Percentiles rank a stretch among this genome's conserved stretches.
Evolutionary conservation across 805 yeast species (phyloP).

Genomic region (Komagataella kurtzmanii): DNA sequence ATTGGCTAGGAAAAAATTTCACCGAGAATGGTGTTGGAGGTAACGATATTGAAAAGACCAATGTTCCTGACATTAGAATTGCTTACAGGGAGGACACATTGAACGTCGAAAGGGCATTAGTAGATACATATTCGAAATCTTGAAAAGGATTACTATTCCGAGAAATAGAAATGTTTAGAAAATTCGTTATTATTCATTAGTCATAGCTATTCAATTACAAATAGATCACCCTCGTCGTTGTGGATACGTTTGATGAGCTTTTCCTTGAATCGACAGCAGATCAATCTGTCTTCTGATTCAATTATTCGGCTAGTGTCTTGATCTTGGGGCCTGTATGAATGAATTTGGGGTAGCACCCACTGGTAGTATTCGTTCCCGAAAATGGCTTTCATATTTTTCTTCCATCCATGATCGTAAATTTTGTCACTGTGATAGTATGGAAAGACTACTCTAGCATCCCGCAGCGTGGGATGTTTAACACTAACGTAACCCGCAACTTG

Average conservation of each 20-base stretch:
- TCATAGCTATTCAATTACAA: background rate
- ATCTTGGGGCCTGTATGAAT: background rate
- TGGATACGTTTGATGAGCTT: background rate
- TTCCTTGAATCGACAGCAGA: background rate
- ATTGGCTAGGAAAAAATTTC: slow-evolving; percentile 78
- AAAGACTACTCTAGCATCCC: slow-evolving; percentile 23
- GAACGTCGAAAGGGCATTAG: slow-evolving; percentile 54
- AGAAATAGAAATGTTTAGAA: background rate
- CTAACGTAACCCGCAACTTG: slow-evolving; percentile 24
- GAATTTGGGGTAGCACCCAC: background rate
- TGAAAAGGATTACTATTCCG: slow-evolving; percentile 1
- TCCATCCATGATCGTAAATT: background rate
- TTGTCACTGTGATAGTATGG: background rate
- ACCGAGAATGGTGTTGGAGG: slow-evolving; percentile 54
- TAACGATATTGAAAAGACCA: slow-evolving; percentile 85
- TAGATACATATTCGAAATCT: slow-evolving; percentile 36
- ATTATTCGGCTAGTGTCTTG: background rate
- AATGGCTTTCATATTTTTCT: background rate
- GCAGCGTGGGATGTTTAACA: slow-evolving; percentile 18
- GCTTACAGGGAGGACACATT: slow-evolving; percentile 77
- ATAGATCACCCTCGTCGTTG: background rate
- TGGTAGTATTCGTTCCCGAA: background rate
- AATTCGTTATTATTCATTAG: background rate
- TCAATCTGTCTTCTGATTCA: background rate
- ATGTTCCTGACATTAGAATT: slow-evolving; percentile 83